These are phyloP conservation scores for Jacaranda copaia DNA, from an alignment of 257 asterid species.

Conservation along the genomic window DNA sequence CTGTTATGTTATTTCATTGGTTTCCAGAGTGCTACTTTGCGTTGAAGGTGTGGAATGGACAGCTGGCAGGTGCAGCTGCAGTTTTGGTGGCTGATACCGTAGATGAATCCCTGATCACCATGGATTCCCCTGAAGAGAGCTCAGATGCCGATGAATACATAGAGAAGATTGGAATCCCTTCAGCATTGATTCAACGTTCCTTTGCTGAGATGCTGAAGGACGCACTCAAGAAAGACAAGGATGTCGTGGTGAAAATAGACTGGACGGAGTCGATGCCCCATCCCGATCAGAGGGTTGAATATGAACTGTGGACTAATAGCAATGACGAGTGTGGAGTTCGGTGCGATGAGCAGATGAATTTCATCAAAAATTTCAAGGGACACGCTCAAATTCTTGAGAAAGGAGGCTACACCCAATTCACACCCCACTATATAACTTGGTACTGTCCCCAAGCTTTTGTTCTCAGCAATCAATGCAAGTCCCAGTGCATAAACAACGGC, in stretches of 20 bases:
- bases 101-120: conserved; percentile 84
- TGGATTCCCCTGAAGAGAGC: conserved; percentile 93
- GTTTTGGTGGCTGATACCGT: conserved; percentile 83
- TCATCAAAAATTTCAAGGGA: conserved; percentile 76
- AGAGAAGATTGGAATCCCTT: conserved; percentile 79
- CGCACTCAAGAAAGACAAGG: conserved; percentile 54
- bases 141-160: conserved; percentile 69
- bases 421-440: conserved; percentile 93
- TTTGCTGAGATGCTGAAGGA: conserved; percentile 64
- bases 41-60: conserved; percentile 83
- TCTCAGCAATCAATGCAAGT: conserved; percentile 72
- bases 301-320: conserved; percentile 88
- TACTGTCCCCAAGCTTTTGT: conserved; percentile 79
- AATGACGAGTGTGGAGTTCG: conserved; percentile 91
- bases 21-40: conserved; percentile 82
- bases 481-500: conserved; percentile 90
- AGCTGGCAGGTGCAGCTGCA: conserved; percentile 91
- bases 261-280: conserved; percentile 95
- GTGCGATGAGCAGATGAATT: conserved; percentile 86
- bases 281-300: conserved; percentile 85
- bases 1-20: neutral
- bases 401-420: conserved; percentile 80
- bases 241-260: conserved; percentile 70
- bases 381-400: conserved; percentile 88
- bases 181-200: conserved; percentile 72